Conservation (phyloP, 1,284 basidiomycete genomes). For the Ceratobasidium sp. region DNA sequence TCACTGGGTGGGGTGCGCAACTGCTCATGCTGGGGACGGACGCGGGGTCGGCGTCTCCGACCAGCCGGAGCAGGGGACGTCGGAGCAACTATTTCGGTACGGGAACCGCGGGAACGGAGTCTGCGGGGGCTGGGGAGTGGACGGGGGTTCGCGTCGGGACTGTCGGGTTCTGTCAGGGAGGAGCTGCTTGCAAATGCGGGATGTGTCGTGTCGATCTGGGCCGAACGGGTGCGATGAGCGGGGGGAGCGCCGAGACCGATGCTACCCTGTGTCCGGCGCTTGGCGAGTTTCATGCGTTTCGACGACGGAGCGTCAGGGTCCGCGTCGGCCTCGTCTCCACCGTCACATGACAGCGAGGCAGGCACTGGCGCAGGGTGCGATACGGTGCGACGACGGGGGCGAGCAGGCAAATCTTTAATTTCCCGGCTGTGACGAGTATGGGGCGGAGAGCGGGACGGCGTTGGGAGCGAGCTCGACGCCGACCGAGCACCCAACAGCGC, state of each 20-base stretch:
- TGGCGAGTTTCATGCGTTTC: conserved; percentile 29
- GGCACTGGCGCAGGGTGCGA: conserved; percentile 25
- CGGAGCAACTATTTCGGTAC: conserved; percentile 17
- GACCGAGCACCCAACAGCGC: conserved; percentile 33
- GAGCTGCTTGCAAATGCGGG: conserved; percentile 27
- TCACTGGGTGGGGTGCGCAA: conserved; percentile 29
- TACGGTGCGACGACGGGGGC: conserved; percentile 29
- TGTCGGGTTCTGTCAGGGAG: conserved; percentile 28
- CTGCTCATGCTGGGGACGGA: conserved; percentile 10
- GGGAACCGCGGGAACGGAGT: conserved; percentile 19
- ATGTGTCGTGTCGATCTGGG: conserved; percentile 13
- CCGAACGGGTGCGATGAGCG: conserved; percentile 27
- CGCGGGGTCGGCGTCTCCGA: conserved; percentile 9
- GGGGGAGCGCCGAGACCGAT: neutral
- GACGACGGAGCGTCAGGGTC: conserved; percentile 32
- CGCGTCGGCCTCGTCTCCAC: conserved; percentile 32
- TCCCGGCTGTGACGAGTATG: conserved; percentile 26
- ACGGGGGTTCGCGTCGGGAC: conserved; percentile 17
- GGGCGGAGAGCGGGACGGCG: conserved; percentile 32
- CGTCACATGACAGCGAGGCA: conserved; percentile 30
- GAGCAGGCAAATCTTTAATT: conserved; percentile 30
- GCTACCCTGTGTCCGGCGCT: conserved; percentile 19
- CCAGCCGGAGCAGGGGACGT: conserved; percentile 1
- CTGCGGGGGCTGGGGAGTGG: conserved; percentile 26
- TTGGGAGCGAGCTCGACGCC: conserved; percentile 16